Evolutionary conservation across 768 basidiomycete genomes (phyloP), one percentile per base, ranked within the genome.

Genomic region (Leccinum variicolor): DNA sequence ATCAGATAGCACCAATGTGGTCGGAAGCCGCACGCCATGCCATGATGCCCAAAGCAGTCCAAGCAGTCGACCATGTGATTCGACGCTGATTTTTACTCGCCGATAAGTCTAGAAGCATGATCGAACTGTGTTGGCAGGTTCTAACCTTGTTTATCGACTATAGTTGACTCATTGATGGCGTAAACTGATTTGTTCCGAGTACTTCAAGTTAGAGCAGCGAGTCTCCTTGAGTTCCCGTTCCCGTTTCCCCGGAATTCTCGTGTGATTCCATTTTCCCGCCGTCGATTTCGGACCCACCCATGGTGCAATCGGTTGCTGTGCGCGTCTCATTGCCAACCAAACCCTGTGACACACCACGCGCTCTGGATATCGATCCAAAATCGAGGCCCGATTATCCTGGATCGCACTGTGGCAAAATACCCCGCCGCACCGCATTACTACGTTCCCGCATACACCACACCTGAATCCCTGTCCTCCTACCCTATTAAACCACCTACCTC

Each of bases 61-160:
- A 3, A 41, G 52, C 15, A 15, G 25, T 43, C n/a, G 47, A 26
- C 46, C 54, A 56, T 19, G 28, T 41, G 49, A 58, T 28, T 28
- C 10, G 7, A 51, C 17, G 21, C 33, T 1, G 13, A 33, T 50
- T 54, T 62, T 56, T 60, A 25, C 60, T 21, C 52, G 8, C 31
- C 46, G 64, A 56, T 49, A 65, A 45, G 31, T 43, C 21, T 41
- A 50, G 49, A 54, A 53, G 29, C 23, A 46, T 25, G 26, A 36
- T n/a, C 3, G 17, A 39, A 39, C 36, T 46, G 23, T 46, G 36
- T 39, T 3, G 36, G 17, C 3, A 15, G 36, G 36, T 33, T 13
- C 13, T 33, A 34, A 39, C 15, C 17, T n/a, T 39, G 17, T 39
- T 39, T 39, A 9, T 17, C 17, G 33, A 33, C 33, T 33, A 33